A percentile compares a stretch with the other conserved stretches of the same genome.
phyloP scores from a whole-genome alignment of 2,329 filamentous ascomycete genomes.

The Cytospora chrysosperma region DNA sequence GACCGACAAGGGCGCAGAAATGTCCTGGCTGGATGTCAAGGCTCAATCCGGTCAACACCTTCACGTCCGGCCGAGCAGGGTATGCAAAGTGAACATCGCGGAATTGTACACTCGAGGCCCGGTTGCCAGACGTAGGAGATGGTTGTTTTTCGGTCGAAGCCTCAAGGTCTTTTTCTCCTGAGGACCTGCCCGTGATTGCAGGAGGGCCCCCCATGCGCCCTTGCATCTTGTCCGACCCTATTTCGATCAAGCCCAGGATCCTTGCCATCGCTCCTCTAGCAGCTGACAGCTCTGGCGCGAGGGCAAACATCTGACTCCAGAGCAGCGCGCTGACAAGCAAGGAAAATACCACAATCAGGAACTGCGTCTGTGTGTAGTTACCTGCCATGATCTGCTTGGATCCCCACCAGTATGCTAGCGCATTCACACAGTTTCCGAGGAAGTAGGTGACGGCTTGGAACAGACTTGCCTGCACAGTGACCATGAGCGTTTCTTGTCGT shows the following conservation, averaged over 20 bases:
- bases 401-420: slow-evolving; percentile 63
- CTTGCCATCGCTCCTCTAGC: slow-evolving; percentile 47
- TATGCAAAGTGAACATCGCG: slow-evolving; percentile 59
- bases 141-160: slow-evolving; percentile 30
- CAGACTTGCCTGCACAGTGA: slow-evolving; percentile 20
- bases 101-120: slow-evolving; percentile 44
- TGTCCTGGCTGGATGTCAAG: slow-evolving; percentile 39
- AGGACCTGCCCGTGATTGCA: not conserved
- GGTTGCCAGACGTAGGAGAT: not conserved
- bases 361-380: slow-evolving; percentile 52
- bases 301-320: slow-evolving; percentile 57
- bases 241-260: slow-evolving; percentile 35
- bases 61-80: slow-evolving; percentile 54
- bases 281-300: slow-evolving; percentile 56
- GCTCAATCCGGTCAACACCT: slow-evolving; percentile 44
- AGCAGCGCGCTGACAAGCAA: slow-evolving; percentile 53
- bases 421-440: slow-evolving; percentile 30
- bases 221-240: slow-evolving; percentile 18
- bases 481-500: slow-evolving; percentile 47
- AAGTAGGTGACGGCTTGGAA: slow-evolving; percentile 23
- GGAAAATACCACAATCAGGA: slow-evolving; percentile 56
- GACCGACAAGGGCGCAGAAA: slow-evolving; percentile 45
- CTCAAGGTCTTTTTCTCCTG: slow-evolving; percentile 29
- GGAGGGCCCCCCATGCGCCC: not conserved
- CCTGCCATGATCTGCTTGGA: slow-evolving; percentile 55